Evolutionary conservation across 2,329 filamentous ascomycete genomes (phyloP).

Genomic region (Talaromyces piceae): DNA sequence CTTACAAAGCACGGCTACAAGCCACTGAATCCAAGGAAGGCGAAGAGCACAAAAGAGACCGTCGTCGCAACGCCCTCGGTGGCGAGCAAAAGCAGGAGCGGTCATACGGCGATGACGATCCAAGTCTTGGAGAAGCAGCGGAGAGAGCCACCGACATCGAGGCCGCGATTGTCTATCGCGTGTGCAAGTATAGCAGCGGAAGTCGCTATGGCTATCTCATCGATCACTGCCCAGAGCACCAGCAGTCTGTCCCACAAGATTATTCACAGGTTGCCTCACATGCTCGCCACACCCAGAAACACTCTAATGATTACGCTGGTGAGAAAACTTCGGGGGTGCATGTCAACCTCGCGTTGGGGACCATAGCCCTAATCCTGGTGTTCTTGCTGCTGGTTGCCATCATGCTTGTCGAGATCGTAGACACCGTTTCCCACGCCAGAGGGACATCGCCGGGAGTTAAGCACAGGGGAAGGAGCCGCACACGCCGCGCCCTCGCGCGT

Average conservation of each 20-base stretch:
- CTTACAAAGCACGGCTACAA: neutral
- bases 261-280: neutral
- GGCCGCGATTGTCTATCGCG: constrained; percentile 5
- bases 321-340: neutral
- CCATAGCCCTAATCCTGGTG: constrained; percentile 3
- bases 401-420: constrained; percentile 7
- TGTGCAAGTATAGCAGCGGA: constrained; percentile 7
- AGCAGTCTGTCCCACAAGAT: neutral
- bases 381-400: constrained; percentile 5
- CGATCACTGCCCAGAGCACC: constrained; percentile 3
- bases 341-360: neutral
- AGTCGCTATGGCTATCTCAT: constrained; percentile 10
- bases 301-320: neutral
- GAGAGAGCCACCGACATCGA: neutral
- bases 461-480: neutral
- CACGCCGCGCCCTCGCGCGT: neutral
- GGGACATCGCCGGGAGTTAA: neutral
- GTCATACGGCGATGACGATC: no score
- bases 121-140: neutral
- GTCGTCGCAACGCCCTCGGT: no score
- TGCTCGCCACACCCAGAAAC: neutral
- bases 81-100: no score
- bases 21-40: neutral
- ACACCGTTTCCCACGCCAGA: neutral
- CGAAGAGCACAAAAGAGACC: no score